phyloP scores from a whole-genome alignment of 2,329 filamentous ascomycete genomes.

The Neofusicoccum parvum region DNA sequence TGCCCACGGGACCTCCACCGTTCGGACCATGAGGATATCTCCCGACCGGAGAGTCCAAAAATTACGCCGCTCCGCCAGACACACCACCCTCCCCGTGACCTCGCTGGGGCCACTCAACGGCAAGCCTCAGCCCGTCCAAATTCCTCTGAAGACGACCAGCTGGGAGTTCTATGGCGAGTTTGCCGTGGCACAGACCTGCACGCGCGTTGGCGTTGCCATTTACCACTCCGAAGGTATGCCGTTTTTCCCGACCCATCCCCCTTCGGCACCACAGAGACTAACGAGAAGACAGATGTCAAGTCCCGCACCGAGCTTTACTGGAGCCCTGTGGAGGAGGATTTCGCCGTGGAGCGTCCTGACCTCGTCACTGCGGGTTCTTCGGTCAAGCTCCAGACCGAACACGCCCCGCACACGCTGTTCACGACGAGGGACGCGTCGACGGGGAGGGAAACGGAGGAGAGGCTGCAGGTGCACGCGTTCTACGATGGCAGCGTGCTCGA shows the following conservation, averaged over 20 bases:
- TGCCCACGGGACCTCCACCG: slow-evolving; percentile 36
- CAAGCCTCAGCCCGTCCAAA: neutral
- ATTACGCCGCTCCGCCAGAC: slow-evolving; percentile 32
- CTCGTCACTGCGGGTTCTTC: slow-evolving; percentile 34
- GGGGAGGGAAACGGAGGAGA: slow-evolving; percentile 27
- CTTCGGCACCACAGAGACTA: neutral
- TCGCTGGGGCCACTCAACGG: slow-evolving; percentile 3
- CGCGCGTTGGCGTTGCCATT: slow-evolving; percentile 27
- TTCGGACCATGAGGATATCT: slow-evolving; percentile 45
- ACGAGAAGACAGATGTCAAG: slow-evolving; percentile 27
- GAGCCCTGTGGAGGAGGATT: slow-evolving; percentile 40
- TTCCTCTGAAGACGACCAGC: slow-evolving; percentile 19
- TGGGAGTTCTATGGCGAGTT: slow-evolving; percentile 31
- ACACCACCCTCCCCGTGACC: slow-evolving; percentile 18
- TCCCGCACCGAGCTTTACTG: slow-evolving; percentile 45
- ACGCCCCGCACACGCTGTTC: slow-evolving; percentile 53
- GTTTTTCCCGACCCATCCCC: neutral
- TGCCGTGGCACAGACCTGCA: slow-evolving; percentile 26
- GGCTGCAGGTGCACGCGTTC: slow-evolving; percentile 45
- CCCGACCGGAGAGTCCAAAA: slow-evolving; percentile 3
- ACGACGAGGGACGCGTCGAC: slow-evolving; percentile 26
- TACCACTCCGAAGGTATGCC: slow-evolving; percentile 28
- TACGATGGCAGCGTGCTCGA: slow-evolving; percentile 44
- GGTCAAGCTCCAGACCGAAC: slow-evolving; percentile 33
- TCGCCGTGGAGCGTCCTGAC: slow-evolving; percentile 43